phyloP scores from a whole-genome alignment of 2,329 filamentous ascomycete species.

The Ceratocystis destructans region DNA sequence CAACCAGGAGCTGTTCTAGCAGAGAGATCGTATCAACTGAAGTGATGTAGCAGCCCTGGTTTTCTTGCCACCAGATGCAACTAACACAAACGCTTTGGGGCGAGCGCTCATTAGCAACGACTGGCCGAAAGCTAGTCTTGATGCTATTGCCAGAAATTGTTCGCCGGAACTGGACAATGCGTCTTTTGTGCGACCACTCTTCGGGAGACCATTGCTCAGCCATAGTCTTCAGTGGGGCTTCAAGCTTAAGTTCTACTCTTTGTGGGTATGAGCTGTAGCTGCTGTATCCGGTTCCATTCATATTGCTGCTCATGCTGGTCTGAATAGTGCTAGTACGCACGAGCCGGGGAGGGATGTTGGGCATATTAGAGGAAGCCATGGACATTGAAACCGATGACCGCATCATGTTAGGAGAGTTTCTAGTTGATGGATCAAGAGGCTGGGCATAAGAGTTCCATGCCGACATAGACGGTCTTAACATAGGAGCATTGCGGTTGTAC shows the following conservation, averaged over 20 bases:
- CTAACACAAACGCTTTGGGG: constrained; percentile 86
- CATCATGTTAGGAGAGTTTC: constrained; percentile 27
- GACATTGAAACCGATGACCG: constrained; percentile 27
- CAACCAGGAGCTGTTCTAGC: constrained; percentile 75
- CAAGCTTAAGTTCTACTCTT: constrained; percentile 74
- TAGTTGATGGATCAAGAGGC: constrained; percentile 28
- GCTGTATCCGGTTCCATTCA: constrained; percentile 42
- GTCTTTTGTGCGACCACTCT: constrained; percentile 63
- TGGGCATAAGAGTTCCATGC: constrained; percentile 34
- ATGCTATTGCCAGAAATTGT: constrained; percentile 71
- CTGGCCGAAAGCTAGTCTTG: constrained; percentile 62
- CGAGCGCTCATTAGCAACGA: constrained; percentile 64
- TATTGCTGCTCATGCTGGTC: constrained; percentile 27
- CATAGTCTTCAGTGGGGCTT: constrained; percentile 77
- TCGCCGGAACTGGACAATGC: constrained; percentile 80
- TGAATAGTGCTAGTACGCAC: constrained; percentile 44
- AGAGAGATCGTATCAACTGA: constrained; percentile 94
- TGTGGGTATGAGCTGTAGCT: constrained; percentile 57
- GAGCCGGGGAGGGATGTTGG: constrained; percentile 39
- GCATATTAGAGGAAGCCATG: constrained; percentile 35
- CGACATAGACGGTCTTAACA: constrained; percentile 29
- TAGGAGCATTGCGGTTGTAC: constrained; percentile 29
- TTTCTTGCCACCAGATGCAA: constrained; percentile 95
- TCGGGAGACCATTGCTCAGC: constrained; percentile 67
- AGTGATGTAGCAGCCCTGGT: constrained; percentile 80